Evolutionary conservation across 2,329 filamentous ascomycete species (phyloP).

Genomic region (Erysiphe neolycopersici): DNA sequence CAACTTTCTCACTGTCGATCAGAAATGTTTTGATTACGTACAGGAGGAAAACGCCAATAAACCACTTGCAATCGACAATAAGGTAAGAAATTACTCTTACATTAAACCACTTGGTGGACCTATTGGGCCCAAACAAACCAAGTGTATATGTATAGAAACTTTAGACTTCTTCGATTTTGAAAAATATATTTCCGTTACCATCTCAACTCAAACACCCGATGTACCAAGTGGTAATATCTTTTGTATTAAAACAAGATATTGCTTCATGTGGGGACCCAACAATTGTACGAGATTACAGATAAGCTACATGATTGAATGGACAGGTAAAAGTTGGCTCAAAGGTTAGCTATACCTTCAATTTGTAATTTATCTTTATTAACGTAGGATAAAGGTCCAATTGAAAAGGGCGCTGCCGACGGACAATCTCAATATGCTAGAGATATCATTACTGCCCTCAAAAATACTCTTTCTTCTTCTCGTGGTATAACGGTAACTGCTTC

Average conservation of each 20-base stretch:
- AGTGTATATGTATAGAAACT: conserved; percentile 67
- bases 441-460: conserved; percentile 46
- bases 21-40: conserved; percentile 70
- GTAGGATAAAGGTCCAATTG: conserved; percentile 46
- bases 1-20: conserved; percentile 63
- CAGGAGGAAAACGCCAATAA: conserved; percentile 48
- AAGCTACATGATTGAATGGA: conserved; percentile 99
- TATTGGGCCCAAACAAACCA: conserved; percentile 83
- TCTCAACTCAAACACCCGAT: too few relatives aligned
- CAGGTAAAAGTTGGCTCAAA: conserved; percentile 93
- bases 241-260: too few relatives aligned
- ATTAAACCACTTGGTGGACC: conserved; percentile 68
- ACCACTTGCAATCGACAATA: conserved; percentile 48
- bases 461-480: conserved; percentile 40
- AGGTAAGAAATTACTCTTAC: conserved; percentile 51
- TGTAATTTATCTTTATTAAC: neutral
- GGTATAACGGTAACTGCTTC: conserved; percentile 21
- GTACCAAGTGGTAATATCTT: too few relatives aligned
- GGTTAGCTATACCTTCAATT: conserved; percentile 23
- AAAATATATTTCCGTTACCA: too few relatives aligned
- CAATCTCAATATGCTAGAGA: conserved; percentile 64
- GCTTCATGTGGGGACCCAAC: too few relatives aligned
- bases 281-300: too few relatives aligned
- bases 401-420: conserved; percentile 81
- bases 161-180: conserved; percentile 72